Evolutionary conservation across 306 rosid genomes (phyloP).

Genomic region (Cucumis melo): DNA sequence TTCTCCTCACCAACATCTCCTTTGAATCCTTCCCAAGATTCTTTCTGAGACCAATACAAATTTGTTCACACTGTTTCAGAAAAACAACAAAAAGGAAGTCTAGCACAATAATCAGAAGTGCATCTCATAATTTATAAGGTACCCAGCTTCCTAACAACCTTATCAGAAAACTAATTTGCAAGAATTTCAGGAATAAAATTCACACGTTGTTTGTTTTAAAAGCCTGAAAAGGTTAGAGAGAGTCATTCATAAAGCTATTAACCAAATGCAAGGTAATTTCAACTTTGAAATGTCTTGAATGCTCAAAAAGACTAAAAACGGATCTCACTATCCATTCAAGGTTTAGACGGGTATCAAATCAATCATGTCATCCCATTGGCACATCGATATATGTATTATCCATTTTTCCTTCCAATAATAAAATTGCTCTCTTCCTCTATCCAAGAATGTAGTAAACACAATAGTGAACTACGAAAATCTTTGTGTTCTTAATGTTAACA

Average conservation of each 20-base stretch:
- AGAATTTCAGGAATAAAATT: background rate
- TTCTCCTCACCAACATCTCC: slow-evolving; percentile 29
- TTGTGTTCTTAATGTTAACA: too few relatives aligned
- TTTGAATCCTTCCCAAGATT: slow-evolving; percentile 62
- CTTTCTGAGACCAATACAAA: slow-evolving; percentile 30
- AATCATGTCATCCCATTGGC: too few relatives aligned
- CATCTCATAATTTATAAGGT: background rate
- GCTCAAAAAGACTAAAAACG: too few relatives aligned
- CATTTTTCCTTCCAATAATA: too few relatives aligned
- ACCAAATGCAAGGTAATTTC: background rate
- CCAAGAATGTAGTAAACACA: too few relatives aligned
- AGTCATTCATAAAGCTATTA: background rate
- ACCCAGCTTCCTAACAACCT: background rate
- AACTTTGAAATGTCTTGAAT: too few relatives aligned
- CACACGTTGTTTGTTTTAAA: background rate
- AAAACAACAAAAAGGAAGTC: background rate
- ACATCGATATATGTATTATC: too few relatives aligned
- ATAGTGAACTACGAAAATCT: too few relatives aligned
- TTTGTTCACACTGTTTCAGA: background rate
- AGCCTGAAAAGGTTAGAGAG: background rate
- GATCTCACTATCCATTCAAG: too few relatives aligned
- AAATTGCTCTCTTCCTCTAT: too few relatives aligned
- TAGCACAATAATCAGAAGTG: background rate
- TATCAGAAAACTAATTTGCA: background rate
- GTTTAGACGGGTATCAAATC: too few relatives aligned